Evolutionary conservation across 495 filamentous ascomycete species (phyloP).

Genomic region (Thermothielavioides terrestris): DNA sequence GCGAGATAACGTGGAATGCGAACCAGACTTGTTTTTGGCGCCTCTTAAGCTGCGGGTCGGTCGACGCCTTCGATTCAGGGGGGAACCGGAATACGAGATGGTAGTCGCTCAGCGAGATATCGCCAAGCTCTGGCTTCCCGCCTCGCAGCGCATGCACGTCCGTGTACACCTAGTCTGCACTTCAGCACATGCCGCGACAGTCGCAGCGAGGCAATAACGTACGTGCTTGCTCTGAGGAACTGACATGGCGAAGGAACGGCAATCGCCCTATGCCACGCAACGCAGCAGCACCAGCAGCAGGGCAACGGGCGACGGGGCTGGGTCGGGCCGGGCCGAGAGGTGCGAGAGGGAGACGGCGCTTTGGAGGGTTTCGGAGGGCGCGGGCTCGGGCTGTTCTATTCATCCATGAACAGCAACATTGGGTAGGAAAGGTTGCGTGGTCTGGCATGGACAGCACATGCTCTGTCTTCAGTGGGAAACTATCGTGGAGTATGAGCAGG

Average conservation of each 20-base stretch:
- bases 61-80: constrained; percentile 19
- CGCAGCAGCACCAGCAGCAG: neutral
- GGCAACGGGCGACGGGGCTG: no score
- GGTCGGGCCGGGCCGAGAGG: no score
- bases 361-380: no score
- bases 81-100: constrained; percentile 33
- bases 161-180: constrained; percentile 21
- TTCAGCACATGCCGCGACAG: constrained; percentile 17
- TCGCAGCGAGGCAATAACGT: constrained; percentile 1
- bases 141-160: constrained; percentile 37
- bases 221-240: constrained; percentile 27
- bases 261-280: neutral
- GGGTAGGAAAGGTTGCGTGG: neutral
- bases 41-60: constrained; percentile 36
- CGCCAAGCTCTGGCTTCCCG: constrained; percentile 34
- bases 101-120: constrained; percentile 37
- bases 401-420: neutral
- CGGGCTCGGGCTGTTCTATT: neutral
- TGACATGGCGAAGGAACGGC: constrained; percentile 17
- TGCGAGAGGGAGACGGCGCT: neutral
- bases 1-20: constrained; percentile 81
- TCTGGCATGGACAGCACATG: constrained; percentile 6
- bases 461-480: neutral
- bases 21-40: constrained; percentile 69
- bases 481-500: no score